These are phyloP conservation scores for Colletotrichum trifolii DNA, from an alignment of 2,329 filamentous ascomycete species.

Conservation along the genomic window DNA sequence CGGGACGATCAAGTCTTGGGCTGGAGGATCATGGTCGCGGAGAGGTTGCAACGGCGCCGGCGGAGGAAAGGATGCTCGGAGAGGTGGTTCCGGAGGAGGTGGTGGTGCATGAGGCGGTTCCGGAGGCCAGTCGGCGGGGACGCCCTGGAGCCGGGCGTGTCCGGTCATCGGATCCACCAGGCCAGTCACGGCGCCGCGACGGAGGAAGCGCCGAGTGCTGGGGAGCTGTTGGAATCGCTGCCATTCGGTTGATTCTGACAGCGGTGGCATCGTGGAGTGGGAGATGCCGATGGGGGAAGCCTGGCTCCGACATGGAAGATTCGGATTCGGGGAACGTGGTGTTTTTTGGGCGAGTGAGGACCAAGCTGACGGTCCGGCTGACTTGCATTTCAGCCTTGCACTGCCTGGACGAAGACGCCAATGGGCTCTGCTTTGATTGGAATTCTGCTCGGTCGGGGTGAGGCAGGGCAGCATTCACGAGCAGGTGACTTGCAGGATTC, in stretches of 20 bases:
- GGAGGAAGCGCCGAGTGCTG: background rate
- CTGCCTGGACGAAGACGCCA: background rate
- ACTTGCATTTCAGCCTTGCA: slow-evolving; percentile 1
- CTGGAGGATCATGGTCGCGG: no score
- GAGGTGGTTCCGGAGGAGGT: no score
- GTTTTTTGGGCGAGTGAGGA: background rate
- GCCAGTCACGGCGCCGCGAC: background rate
- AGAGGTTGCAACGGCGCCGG: no score
- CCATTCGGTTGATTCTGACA: background rate
- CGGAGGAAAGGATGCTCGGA: no score
- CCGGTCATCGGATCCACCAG: slow-evolving; percentile 1
- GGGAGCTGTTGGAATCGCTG: background rate
- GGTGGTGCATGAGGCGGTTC: background rate
- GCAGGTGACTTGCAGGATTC: no score
- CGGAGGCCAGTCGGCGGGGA: background rate
- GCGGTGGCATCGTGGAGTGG: background rate
- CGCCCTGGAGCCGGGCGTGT: background rate
- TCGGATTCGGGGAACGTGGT: no score
- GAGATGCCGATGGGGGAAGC: background rate
- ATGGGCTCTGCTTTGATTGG: no score
- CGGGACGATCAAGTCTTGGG: no score
- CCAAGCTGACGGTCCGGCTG: background rate
- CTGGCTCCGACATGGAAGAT: no score
- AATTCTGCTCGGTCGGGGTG: no score
- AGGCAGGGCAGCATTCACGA: no score